Percentiles rank a stretch among this genome's conserved stretches.
These are phyloP conservation scores for Fennellomyces sp. DNA, from an alignment of 371 early-diverging fungal genomes.

Conservation along the genomic window DNA sequence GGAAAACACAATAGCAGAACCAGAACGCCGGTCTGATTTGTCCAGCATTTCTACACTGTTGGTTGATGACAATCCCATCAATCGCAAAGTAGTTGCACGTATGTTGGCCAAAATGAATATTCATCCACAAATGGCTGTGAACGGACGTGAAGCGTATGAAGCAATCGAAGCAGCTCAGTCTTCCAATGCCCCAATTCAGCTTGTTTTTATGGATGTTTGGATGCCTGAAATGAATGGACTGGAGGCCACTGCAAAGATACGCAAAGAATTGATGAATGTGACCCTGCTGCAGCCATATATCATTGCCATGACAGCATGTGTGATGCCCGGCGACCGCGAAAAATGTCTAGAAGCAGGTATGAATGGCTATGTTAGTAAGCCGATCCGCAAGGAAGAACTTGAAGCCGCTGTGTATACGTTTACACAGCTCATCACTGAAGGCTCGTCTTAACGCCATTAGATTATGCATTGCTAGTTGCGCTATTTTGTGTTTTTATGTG, in stretches of 20 bases:
- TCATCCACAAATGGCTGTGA: constrained; percentile 30
- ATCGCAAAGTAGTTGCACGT: constrained; percentile 47
- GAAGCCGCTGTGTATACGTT: constrained; percentile 34
- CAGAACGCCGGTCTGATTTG: not conserved
- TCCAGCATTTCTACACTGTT: constrained; percentile 38
- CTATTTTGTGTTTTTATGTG: too few relatives aligned
- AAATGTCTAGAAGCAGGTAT: constrained; percentile 52
- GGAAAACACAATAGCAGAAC: not conserved
- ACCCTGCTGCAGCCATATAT: constrained; percentile 42
- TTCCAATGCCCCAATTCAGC: constrained; percentile 26
- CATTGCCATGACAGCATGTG: constrained; percentile 60
- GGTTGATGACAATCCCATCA: constrained; percentile 61
- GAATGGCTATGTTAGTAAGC: constrained; percentile 44
- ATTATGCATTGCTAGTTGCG: too few relatives aligned
- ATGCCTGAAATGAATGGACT: constrained; percentile 63
- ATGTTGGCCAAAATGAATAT: constrained; percentile 35
- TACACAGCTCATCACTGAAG: constrained; percentile 8
- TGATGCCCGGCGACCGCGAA: constrained; percentile 58
- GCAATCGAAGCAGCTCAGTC: constrained; percentile 20
- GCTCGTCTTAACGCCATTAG: not conserved
- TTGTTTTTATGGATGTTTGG: constrained; percentile 61
- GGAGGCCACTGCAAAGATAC: constrained; percentile 47
- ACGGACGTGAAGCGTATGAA: constrained; percentile 49
- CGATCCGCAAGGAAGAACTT: constrained; percentile 48
- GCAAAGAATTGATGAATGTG: constrained; percentile 23